Evolutionary conservation across 768 basidiomycete species (phyloP), one percentile per base, ranked within the genome.

Genomic region (Termitomyces titanicus): DNA sequence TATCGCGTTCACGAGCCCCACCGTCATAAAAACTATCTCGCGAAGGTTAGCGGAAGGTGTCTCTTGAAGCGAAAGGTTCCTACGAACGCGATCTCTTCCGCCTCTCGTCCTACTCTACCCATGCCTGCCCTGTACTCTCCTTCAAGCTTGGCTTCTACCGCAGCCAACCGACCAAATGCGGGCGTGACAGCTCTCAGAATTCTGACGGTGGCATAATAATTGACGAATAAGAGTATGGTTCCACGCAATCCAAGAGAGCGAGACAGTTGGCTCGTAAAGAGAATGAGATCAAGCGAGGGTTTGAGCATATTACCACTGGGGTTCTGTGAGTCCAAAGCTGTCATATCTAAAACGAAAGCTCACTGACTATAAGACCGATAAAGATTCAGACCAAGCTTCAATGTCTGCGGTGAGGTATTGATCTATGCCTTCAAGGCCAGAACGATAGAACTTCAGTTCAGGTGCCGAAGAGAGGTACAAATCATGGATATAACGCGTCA

Each of bases 331-430:
- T 25, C 38, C 22, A 34, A 6, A 9, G 9, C 24, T 50, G 22
- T 15, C 7, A 13, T 15, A 2, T 1, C 12, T 17, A n/a, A 12
- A 18, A n/a, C 25, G 39, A 15, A 24, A 38, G n/a, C 37, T 47
- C 3, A 79, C 92, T 60, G 55, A 94, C 94, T 98, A 98, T 35
- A 98, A 77, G 0, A 88, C 88, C 3, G 92, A 79, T 27, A 98
- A 79, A 0, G 89, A 81, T 50, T 93, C 92, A 45, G 90, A 85
- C 82, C 95, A 98, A 2, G 89, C 79, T 38, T 90, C 88, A 17
- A 98, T 83, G 65, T 98, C 96, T 12, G 92, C 88, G 1, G 96
- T 97, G 61, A 98, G 85, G 66, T 93, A 94, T 70, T 96, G 94
- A 62, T 94, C 94, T 20, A 92, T 79, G 4, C 89, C 89, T 25